phyloP scores from a whole-genome alignment of 148 eudicot species.

The Nepenthes gracilis region DNA sequence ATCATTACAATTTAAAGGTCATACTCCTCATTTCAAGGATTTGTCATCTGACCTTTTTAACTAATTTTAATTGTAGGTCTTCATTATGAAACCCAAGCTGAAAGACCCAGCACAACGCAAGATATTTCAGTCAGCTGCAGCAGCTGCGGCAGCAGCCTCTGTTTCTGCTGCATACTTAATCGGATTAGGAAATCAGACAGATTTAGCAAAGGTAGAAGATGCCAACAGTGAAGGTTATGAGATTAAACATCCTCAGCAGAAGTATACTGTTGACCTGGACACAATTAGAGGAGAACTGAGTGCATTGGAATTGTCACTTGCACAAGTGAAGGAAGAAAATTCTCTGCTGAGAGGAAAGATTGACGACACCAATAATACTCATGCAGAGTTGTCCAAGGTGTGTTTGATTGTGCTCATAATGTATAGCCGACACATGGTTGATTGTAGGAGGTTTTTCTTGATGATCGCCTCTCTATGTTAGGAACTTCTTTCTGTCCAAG shows the following conservation, averaged over 20 bases:
- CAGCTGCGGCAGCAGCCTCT: conserved; percentile 97
- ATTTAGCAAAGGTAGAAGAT: conserved; percentile 20
- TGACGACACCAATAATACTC: conserved; percentile 47
- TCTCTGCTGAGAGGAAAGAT: conserved; percentile 55
- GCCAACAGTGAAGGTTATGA: conserved; percentile 18
- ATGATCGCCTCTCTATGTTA: conserved; percentile 15
- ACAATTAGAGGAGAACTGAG: conserved; percentile 42
- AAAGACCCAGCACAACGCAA: conserved; percentile 56
- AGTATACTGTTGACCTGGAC: conserved; percentile 20
- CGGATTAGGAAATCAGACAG: conserved; percentile 38
- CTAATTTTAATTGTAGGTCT: conserved; percentile 36
- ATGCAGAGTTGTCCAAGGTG: conserved; percentile 79
- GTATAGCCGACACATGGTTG: neutral
- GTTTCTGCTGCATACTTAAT: conserved; percentile 82
- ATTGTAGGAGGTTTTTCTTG: neutral
- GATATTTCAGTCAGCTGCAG: conserved; percentile 84
- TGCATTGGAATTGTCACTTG: conserved; percentile 52
- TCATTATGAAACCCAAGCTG: conserved; percentile 72
- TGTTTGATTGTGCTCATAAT: neutral
- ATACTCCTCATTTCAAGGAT: neutral
- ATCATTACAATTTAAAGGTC: neutral
- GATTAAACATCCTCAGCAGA: conserved; percentile 20
- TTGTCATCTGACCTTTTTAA: neutral
- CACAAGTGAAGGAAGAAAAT: conserved; percentile 45
- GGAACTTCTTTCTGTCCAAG: conserved; percentile 90